These are phyloP conservation scores for Fragilariopsis cylindrus DNA, from an alignment of 108 stramenopile genomes.

Conservation along the genomic window DNA sequence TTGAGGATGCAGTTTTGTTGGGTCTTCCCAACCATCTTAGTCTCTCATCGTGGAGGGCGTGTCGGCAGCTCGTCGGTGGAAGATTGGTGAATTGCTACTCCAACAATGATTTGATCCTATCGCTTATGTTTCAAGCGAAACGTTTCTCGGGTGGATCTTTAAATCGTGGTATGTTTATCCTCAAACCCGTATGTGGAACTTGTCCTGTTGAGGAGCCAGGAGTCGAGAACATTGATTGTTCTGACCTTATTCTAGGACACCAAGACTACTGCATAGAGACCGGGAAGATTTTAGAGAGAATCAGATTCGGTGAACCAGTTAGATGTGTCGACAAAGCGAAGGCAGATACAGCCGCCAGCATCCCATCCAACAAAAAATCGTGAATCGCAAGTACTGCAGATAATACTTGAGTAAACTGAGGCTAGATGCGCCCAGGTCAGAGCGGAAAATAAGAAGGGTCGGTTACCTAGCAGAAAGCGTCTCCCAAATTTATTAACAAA, in stretches of 20 bases:
- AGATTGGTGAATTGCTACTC: slow-evolving; percentile 94
- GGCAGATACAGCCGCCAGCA: not conserved
- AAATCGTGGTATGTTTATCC: slow-evolving; percentile 25
- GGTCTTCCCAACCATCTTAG: slow-evolving; percentile 82
- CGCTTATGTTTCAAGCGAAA: slow-evolving; percentile 90
- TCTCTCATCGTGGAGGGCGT: slow-evolving; percentile 81
- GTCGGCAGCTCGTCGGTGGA: slow-evolving; percentile 85
- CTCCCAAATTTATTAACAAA: too few species aligned
- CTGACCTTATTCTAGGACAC: slow-evolving; percentile 68
- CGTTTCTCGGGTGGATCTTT: slow-evolving; percentile 55
- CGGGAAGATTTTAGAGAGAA: slow-evolving; percentile 67
- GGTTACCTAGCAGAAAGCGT: too few species aligned
- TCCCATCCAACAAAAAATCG: not conserved
- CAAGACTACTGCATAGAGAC: slow-evolving; percentile 66
- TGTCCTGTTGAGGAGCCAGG: slow-evolving; percentile 66
- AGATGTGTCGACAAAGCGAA: slow-evolving; percentile 9
- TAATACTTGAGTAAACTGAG: not conserved
- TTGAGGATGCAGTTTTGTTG: slow-evolving; percentile 90
- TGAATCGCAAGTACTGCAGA: not conserved
- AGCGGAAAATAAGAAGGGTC: too few species aligned
- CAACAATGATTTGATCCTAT: slow-evolving; percentile 88
- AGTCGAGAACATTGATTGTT: slow-evolving; percentile 81
- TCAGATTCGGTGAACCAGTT: slow-evolving; percentile 69
- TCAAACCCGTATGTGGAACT: slow-evolving; percentile 81
- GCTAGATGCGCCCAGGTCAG: not conserved